Conservation (phyloP, 345 rosid genomes). For the Lepidium sativum region DNA sequence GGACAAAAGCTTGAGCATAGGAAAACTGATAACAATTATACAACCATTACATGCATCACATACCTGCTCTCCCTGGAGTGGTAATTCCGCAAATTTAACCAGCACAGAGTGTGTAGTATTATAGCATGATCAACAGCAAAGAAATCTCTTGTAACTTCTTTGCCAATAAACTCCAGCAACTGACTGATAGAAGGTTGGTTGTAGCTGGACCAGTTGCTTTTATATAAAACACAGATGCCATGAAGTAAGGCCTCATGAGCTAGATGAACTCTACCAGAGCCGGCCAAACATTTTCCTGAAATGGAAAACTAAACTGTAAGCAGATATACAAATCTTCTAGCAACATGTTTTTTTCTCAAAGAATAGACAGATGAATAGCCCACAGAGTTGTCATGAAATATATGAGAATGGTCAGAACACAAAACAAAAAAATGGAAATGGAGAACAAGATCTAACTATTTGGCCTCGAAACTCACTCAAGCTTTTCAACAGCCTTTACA, state of each 20-base stretch:
- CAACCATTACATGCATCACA: slow-evolving; percentile 1
- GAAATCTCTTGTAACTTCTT: slow-evolving; percentile 48
- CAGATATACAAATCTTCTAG: slow-evolving; percentile 7
- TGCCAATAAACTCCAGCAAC: slow-evolving; percentile 59
- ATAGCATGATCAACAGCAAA: slow-evolving; percentile 67
- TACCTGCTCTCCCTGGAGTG: slow-evolving; percentile 52
- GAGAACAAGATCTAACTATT: slow-evolving; percentile 1
- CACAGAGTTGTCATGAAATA: not conserved
- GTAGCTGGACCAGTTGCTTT: slow-evolving; percentile 37
- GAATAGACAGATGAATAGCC: not conserved
- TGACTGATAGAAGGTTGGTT: slow-evolving; percentile 23
- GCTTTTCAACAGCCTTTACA: not conserved
- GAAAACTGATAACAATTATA: not conserved
- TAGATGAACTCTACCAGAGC: slow-evolving; percentile 44
- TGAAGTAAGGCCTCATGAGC: slow-evolving; percentile 54
- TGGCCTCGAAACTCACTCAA: slow-evolving; percentile 1
- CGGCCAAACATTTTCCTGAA: slow-evolving; percentile 67
- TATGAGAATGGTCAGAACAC: slow-evolving; percentile 8
- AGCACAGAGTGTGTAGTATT: slow-evolving; percentile 50
- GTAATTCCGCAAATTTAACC: slow-evolving; percentile 52
- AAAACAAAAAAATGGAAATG: not conserved
- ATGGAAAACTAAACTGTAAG: slow-evolving; percentile 11
- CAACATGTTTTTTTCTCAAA: not conserved
- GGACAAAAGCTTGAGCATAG: not conserved
- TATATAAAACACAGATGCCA: slow-evolving; percentile 41